These are phyloP conservation scores for Hericium rajendrae DNA, from an alignment of 768 basidiomycete genomes.

Conservation along the genomic window DNA sequence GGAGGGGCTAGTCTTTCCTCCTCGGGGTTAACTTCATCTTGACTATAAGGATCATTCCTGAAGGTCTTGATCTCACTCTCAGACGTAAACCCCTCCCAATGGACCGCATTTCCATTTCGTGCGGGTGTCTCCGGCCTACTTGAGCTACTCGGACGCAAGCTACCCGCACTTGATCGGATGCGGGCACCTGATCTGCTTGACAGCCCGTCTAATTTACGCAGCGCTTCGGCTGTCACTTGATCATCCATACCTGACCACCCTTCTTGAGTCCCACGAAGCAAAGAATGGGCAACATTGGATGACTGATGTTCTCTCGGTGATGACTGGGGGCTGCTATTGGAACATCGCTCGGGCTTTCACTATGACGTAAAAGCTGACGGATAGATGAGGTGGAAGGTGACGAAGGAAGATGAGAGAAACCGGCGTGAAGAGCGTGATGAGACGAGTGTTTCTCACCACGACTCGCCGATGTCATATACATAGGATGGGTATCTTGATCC, in stretches of 20 bases:
- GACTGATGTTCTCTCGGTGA: constrained; percentile 36
- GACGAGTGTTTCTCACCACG: constrained; percentile 37
- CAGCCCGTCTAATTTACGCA: constrained; percentile 88
- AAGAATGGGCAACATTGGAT: constrained; percentile 72
- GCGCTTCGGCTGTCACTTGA: constrained; percentile 80
- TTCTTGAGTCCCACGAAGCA: constrained; percentile 80
- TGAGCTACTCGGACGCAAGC: constrained; percentile 38
- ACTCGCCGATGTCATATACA: constrained; percentile 36
- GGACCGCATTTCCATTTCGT: constrained; percentile 43
- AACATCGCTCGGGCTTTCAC: constrained; percentile 26
- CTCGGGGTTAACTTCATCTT: constrained; percentile 33
- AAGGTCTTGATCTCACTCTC: constrained; percentile 27
- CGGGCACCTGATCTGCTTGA: constrained; percentile 59
- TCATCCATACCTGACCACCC: constrained; percentile 87
- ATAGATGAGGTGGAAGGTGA: constrained; percentile 88
- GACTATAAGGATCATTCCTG: constrained; percentile 26
- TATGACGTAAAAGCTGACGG: constrained; percentile 66
- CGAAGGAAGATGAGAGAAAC: constrained; percentile 85
- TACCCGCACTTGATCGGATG: constrained; percentile 62
- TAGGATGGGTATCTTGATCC: too few relatives aligned
- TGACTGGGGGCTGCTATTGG: constrained; percentile 27
- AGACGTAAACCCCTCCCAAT: constrained; percentile 54
- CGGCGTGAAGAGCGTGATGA: constrained; percentile 59
- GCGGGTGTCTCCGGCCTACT: constrained; percentile 65
- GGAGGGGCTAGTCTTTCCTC: constrained; percentile 34